Evolutionary conservation across 495 filamentous ascomycete genomes (phyloP).

Genomic region (Evansstolkia leycettana): DNA sequence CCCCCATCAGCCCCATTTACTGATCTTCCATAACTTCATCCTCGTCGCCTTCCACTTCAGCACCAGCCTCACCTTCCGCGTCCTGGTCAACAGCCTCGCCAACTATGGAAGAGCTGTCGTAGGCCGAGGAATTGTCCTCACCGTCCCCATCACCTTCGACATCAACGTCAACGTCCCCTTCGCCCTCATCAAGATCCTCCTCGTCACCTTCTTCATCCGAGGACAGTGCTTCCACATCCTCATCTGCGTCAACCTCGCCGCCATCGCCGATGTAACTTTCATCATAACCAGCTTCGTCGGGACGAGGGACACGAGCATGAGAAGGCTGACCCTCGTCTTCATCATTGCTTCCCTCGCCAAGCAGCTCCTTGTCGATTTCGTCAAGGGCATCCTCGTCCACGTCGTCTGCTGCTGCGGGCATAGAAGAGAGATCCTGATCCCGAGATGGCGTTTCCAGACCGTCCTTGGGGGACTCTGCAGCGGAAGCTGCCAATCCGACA

Average conservation of each 20-base stretch:
- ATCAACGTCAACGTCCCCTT: constrained; percentile 24
- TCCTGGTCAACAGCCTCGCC: constrained; percentile 1
- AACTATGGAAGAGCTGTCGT: constrained; percentile 25
- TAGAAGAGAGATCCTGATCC: constrained; percentile 10
- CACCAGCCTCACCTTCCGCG: constrained; percentile 5
- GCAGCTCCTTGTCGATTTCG: constrained; percentile 38
- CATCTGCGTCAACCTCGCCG: constrained; percentile 9
- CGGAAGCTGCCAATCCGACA: constrained; percentile 5
- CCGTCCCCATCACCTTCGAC: constrained; percentile 20
- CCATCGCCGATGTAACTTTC: constrained; percentile 18
- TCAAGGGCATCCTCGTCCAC: constrained; percentile 23
- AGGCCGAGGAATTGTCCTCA: constrained; percentile 30
- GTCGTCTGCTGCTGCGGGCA: constrained; percentile 3
- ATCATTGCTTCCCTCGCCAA: constrained; percentile 36
- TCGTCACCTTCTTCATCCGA: constrained; percentile 22
- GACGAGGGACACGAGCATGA: constrained; percentile 5
- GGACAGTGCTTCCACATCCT: constrained; percentile 3
- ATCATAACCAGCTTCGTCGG: constrained; percentile 12
- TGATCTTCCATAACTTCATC: constrained; percentile 25
- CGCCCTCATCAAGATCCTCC: constrained; percentile 23
- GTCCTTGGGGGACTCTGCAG: constrained; percentile 8
- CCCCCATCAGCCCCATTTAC: neutral
- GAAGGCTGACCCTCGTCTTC: constrained; percentile 16
- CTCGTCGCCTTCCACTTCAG: constrained; percentile 10
- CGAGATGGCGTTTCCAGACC: constrained; percentile 11